phyloP scores from a whole-genome alignment of 2,329 filamentous ascomycete genomes.

The Beauveria pseudobassiana region DNA sequence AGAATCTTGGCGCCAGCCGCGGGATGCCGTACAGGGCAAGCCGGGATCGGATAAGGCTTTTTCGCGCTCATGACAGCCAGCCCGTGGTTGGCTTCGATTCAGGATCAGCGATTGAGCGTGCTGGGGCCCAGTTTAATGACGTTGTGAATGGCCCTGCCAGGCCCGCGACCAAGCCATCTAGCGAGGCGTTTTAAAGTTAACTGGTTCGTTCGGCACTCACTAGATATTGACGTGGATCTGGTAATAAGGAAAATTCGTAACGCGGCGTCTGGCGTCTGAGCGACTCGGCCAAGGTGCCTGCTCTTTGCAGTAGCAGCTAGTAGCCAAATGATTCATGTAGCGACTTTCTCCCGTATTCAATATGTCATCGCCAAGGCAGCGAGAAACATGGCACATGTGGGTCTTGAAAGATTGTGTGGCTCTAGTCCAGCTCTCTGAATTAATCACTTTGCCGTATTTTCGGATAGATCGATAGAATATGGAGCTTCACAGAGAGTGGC shows the following conservation, averaged over 20 bases:
- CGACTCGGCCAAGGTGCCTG: neutral
- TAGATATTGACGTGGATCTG: neutral
- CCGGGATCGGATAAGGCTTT: neutral
- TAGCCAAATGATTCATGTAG: neutral
- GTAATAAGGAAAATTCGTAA: neutral
- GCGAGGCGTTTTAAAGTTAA: conserved; percentile 11
- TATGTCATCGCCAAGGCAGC: neutral
- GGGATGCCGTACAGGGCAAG: neutral
- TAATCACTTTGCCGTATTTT: neutral
- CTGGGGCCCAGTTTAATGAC: conserved; percentile 8
- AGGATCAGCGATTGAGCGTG: neutral
- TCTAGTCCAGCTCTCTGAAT: too few relatives aligned
- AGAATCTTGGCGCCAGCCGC: neutral
- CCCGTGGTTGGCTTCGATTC: neutral
- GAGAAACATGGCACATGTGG: neutral
- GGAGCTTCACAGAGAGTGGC: conserved; percentile 11
- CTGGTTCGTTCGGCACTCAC: neutral
- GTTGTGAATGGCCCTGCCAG: neutral
- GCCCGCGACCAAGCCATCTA: neutral
- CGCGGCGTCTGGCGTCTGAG: neutral
- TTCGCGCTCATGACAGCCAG: neutral
- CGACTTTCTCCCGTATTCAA: neutral
- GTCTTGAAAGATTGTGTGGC: neutral
- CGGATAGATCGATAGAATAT: too few relatives aligned
- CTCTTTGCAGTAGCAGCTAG: neutral